phyloP scores from a whole-genome alignment of 2,329 filamentous ascomycete genomes.

The Cercospora nicotianae region DNA sequence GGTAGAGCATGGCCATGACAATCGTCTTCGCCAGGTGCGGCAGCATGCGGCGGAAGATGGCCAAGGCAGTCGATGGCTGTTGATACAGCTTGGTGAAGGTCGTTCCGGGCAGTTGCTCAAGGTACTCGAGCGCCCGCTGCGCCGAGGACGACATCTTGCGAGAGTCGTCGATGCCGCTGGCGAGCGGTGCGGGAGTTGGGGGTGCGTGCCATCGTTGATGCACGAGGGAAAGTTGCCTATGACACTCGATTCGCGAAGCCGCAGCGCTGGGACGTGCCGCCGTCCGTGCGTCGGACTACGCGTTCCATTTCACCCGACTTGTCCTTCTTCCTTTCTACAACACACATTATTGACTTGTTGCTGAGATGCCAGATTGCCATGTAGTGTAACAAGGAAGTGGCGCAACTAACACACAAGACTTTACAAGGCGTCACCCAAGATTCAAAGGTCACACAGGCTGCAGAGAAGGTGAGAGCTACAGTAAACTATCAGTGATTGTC shows the following conservation, averaged over 20 bases:
- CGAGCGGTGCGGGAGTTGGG: conserved; percentile 16
- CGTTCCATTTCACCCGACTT: neutral
- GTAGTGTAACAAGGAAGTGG: neutral
- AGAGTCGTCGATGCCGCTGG: conserved; percentile 18
- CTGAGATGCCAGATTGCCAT: neutral
- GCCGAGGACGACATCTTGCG: conserved; percentile 50
- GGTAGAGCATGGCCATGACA: conserved; percentile 93
- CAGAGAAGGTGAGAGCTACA: neutral
- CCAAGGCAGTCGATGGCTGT: conserved; percentile 91
- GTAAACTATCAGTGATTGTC: conserved; percentile 32
- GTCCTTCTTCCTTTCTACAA: neutral
- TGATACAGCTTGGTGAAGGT: conserved; percentile 91
- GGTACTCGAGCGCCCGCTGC: conserved; percentile 75
- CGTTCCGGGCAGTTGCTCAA: conserved; percentile 85
- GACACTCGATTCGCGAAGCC: conserved; percentile 15
- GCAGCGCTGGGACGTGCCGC: conserved; percentile 3
- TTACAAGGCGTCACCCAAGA: neutral
- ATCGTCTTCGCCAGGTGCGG: conserved; percentile 91
- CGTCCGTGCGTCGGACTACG: neutral
- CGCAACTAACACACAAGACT: neutral
- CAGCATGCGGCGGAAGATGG: conserved; percentile 96
- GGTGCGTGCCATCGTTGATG: conserved; percentile 21
- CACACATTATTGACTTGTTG: neutral
- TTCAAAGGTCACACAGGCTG: neutral
- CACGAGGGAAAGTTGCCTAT: conserved; percentile 12